These are phyloP conservation scores for Calonectria leucothoes DNA, from an alignment of 2,329 filamentous ascomycete species.

Conservation along the genomic window DNA sequence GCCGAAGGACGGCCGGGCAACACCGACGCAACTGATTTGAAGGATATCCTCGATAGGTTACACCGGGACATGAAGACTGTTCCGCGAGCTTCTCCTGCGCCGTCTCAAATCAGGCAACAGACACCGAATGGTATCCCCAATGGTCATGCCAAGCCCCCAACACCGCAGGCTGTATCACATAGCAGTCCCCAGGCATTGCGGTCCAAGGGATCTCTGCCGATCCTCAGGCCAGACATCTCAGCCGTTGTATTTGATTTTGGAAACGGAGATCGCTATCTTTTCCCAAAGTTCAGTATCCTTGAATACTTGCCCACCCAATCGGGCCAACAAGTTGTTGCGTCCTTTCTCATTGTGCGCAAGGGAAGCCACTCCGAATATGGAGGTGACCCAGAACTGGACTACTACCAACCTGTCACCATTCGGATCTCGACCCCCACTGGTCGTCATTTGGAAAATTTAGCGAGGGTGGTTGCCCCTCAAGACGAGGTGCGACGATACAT, in stretches of 20 bases:
- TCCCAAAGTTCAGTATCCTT: conserved; percentile 82
- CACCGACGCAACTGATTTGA: conserved; percentile 66
- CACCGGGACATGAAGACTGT: conserved; percentile 55
- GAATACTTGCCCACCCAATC: conserved; percentile 67
- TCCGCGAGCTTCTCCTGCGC: conserved; percentile 42
- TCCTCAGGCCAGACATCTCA: conserved; percentile 69
- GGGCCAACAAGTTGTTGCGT: conserved; percentile 74
- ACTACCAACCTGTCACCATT: conserved; percentile 81
- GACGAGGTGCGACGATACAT: conserved; percentile 75
- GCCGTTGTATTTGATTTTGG: conserved; percentile 80
- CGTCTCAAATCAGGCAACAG: conserved; percentile 42
- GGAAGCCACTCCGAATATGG: conserved; percentile 74
- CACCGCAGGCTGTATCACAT: conserved; percentile 27
- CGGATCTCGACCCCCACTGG: conserved; percentile 66
- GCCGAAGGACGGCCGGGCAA: conserved; percentile 62
- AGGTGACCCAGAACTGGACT: conserved; percentile 73
- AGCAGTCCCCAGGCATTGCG: conserved; percentile 65
- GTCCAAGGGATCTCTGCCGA: conserved; percentile 68
- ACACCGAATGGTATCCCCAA: conserved; percentile 47
- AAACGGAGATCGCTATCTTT: conserved; percentile 80
- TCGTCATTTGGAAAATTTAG: conserved; percentile 70
- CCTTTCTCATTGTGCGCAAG: conserved; percentile 81
- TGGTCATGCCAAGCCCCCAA: conserved; percentile 40
- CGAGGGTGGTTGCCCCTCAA: conserved; percentile 69
- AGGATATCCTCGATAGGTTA: conserved; percentile 62